These are phyloP conservation scores for Chlorella ohadii DNA, from an alignment of 139 green algal species.

Conservation along the genomic window DNA sequence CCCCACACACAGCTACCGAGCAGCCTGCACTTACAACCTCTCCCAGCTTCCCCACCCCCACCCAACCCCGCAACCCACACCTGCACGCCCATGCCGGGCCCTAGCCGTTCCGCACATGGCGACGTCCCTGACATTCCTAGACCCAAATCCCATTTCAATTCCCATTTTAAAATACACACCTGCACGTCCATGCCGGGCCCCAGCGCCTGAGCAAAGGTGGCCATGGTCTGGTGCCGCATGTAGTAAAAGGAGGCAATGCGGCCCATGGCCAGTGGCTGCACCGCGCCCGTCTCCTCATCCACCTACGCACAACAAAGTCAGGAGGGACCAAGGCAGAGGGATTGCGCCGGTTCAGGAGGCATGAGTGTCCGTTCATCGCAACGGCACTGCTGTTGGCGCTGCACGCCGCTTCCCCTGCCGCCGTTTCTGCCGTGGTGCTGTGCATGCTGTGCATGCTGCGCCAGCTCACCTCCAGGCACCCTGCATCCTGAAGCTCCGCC, in stretches of 20 bases:
- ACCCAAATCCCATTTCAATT: too few relatives aligned
- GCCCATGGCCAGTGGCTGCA: slow-evolving; percentile 73
- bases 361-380: too few relatives aligned
- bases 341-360: too few relatives aligned
- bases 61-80: neutral
- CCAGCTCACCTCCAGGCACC: slow-evolving; percentile 71
- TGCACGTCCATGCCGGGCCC: slow-evolving; percentile 62
- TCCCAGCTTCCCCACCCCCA: too few relatives aligned
- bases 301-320: slow-evolving; percentile 5
- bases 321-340: neutral
- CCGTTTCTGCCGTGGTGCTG: too few relatives aligned
- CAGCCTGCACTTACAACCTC: too few relatives aligned
- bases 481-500: slow-evolving; percentile 72
- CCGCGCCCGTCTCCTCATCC: slow-evolving; percentile 59
- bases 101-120: too few relatives aligned
- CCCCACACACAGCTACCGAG: too few relatives aligned
- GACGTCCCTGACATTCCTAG: too few relatives aligned
- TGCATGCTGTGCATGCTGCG: neutral
- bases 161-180: too few relatives aligned
- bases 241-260: slow-evolving; percentile 96
- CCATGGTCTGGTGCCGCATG: slow-evolving; percentile 90
- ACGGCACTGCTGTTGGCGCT: too few relatives aligned
- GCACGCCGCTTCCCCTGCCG: too few relatives aligned
- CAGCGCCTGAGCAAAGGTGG: slow-evolving; percentile 73
- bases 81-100: neutral